Percentiles rank a stretch among this genome's conserved stretches.
These are phyloP conservation scores for Clonostachys rosea DNA, from an alignment of 2,329 filamentous ascomycete species.

Conservation along the genomic window DNA sequence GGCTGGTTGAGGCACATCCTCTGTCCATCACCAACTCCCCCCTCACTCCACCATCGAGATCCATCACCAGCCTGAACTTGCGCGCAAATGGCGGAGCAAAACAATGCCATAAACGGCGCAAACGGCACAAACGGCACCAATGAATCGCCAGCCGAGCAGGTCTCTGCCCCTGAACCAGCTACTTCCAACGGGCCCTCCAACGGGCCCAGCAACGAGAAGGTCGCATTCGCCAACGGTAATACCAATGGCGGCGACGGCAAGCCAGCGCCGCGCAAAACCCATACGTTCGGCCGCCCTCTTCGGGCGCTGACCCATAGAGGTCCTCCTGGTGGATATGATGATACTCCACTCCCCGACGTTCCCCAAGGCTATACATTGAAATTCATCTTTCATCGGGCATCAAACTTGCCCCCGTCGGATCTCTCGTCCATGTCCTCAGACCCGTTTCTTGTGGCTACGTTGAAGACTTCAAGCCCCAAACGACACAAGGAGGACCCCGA, in stretches of 20 bases:
- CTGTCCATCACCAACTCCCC: no score
- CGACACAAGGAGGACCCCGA: constrained; percentile 84
- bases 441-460: constrained; percentile 74
- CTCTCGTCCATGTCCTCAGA: constrained; percentile 74
- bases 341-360: constrained; percentile 69
- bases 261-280: neutral
- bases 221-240: neutral
- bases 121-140: neutral
- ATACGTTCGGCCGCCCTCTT: constrained; percentile 1
- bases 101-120: neutral
- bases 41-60: no score
- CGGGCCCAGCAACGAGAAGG: no score
- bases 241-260: neutral
- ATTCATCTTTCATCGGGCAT: constrained; percentile 78
- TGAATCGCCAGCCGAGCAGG: neutral
- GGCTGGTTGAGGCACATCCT: no score
- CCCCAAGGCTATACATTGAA: constrained; percentile 79
- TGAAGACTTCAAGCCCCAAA: constrained; percentile 64
- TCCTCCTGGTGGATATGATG: constrained; percentile 75
- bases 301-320: constrained; percentile 8
- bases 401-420: constrained; percentile 79
- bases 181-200: no score
- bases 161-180: neutral
- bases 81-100: neutral
- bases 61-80: neutral